Evolutionary conservation across 2,329 filamentous ascomycete species (phyloP).

Genomic region (Stemphylium lycopersici): DNA sequence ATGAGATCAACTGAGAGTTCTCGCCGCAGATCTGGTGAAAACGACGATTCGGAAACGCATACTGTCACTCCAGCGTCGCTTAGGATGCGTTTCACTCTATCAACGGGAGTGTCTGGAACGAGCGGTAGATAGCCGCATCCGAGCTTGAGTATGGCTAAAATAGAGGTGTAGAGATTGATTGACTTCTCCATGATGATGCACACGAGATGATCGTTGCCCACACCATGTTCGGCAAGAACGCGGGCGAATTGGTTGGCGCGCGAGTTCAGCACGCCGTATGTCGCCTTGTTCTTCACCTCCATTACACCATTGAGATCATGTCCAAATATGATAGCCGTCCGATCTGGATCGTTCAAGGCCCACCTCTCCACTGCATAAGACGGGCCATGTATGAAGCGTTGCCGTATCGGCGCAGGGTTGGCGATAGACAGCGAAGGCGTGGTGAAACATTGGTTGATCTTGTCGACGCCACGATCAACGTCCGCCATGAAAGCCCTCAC

Average conservation of each 20-base stretch:
- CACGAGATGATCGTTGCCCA: constrained; percentile 64
- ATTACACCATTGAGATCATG: constrained; percentile 50
- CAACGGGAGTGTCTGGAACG: constrained; percentile 70
- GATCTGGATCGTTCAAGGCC: constrained; percentile 57
- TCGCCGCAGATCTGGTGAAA: constrained; percentile 12
- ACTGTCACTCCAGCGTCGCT: constrained; percentile 61
- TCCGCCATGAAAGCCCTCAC: constrained; percentile 52
- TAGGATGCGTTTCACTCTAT: constrained; percentile 68
- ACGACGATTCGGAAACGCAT: constrained; percentile 50
- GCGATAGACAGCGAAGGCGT: constrained; percentile 46
- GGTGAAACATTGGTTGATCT: constrained; percentile 31
- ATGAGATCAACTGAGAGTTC: constrained; percentile 23
- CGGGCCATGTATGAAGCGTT: constrained; percentile 33
- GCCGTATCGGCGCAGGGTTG: constrained; percentile 46
- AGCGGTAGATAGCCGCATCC: constrained; percentile 83
- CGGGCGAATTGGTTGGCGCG: constrained; percentile 69
- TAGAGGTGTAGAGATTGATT: constrained; percentile 71
- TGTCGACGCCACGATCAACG: constrained; percentile 41
- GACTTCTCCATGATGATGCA: constrained; percentile 81
- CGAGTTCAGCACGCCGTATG: constrained; percentile 69
- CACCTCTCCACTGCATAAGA: constrained; percentile 60
- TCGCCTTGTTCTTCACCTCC: constrained; percentile 55
- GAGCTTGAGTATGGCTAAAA: constrained; percentile 75
- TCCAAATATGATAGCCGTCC: constrained; percentile 69
- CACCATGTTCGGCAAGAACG: constrained; percentile 57